These are phyloP conservation scores for Stephanodiscus triporus DNA, from an alignment of 108 stramenopile genomes.

Conservation along the genomic window DNA sequence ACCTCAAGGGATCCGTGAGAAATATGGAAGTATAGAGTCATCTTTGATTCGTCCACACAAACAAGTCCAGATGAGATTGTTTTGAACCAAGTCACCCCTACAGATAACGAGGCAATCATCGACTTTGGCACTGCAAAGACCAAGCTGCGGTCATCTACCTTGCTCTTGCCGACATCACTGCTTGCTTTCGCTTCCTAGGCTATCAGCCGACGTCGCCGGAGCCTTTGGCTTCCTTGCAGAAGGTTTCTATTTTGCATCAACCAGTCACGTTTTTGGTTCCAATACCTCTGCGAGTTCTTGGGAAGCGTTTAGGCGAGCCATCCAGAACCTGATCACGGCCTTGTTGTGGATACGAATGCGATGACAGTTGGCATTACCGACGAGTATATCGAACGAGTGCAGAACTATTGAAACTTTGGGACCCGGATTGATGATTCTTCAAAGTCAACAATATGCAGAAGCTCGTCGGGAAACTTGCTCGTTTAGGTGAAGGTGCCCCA, in stretches of 20 bases:
- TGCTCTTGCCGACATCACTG: constrained; percentile 1
- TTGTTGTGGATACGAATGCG: no score
- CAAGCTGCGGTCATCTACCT: neutral
- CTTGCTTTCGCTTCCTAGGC: constrained; percentile 1
- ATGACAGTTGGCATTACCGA: no score
- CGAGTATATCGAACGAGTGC: no score
- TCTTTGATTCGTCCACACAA: neutral
- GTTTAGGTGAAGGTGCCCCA: neutral
- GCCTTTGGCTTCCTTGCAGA: neutral
- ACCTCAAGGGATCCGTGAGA: constrained; percentile 9
- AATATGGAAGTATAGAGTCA: neutral
- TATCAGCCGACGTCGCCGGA: neutral
- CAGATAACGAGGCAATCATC: neutral
- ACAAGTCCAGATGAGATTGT: neutral
- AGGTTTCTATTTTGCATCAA: neutral
- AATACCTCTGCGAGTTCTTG: neutral
- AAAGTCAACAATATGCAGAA: neutral
- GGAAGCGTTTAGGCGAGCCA: constrained; percentile 1
- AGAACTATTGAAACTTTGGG: no score
- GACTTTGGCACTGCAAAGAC: neutral
- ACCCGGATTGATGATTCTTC: neutral
- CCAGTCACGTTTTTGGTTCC: neutral
- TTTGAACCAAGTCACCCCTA: neutral
- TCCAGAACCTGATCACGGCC: neutral
- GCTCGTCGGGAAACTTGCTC: constrained; percentile 1